Evolutionary conservation across 1,284 basidiomycete species (phyloP).

Genomic region (Cronartium quercuum): DNA sequence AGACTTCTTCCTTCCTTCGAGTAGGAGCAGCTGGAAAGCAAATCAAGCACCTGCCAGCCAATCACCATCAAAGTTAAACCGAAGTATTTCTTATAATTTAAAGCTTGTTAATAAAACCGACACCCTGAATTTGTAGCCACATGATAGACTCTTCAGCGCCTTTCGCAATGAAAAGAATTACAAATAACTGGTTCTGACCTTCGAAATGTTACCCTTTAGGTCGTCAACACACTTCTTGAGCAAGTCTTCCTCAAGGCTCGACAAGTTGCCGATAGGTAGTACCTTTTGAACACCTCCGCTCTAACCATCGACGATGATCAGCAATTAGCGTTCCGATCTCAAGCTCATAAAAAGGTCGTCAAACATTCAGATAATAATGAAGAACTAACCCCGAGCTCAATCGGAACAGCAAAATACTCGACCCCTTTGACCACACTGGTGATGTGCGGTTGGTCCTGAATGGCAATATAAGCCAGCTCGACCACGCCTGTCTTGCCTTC

Average conservation of each 20-base stretch:
- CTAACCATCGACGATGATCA: neutral
- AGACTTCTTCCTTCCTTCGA: neutral
- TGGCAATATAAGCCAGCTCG: conserved; percentile 35
- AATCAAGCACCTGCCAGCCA: neutral
- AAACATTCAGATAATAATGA: neutral
- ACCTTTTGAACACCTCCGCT: conserved; percentile 26
- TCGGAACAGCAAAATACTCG: conserved; percentile 81
- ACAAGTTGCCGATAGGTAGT: conserved; percentile 22
- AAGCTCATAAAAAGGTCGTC: neutral
- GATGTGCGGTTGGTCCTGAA: conserved; percentile 28
- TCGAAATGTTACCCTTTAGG: conserved; percentile 31
- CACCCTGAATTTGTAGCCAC: neutral
- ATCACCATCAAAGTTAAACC: too few species aligned
- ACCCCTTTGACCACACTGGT: conserved; percentile 52
- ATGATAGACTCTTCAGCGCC: too few species aligned
- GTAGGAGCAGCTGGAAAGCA: too few species aligned
- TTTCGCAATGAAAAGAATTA: too few species aligned
- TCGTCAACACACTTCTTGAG: conserved; percentile 29
- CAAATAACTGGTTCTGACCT: conserved; percentile 9
- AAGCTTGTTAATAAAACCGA: conserved; percentile 10
- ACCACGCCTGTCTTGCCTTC: conserved; percentile 30
- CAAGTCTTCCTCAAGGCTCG: conserved; percentile 28
- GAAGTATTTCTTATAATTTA: too few species aligned
- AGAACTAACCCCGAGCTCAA: conserved; percentile 73
- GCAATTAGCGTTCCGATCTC: neutral